Conservation (phyloP, 345 rosid genomes). For the Citrus hindsii region DNA sequence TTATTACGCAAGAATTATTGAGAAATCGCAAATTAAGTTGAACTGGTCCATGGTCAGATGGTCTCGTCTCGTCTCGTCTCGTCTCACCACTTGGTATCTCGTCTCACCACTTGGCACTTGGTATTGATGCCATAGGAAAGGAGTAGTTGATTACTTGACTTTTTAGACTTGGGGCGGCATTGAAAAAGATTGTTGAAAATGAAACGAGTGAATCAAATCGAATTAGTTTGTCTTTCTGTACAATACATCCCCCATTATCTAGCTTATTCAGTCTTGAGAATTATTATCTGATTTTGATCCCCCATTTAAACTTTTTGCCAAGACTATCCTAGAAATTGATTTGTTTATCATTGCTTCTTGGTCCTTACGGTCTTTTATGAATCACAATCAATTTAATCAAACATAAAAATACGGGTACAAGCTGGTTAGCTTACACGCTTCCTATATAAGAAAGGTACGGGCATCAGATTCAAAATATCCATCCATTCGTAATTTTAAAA, state of each 20-base stretch:
- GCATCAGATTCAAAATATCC: no score
- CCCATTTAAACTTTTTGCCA: neutral
- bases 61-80: neutral
- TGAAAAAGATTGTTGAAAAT: neutral
- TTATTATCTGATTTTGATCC: neutral
- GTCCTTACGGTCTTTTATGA: neutral
- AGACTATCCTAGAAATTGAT: neutral
- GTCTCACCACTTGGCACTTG: neutral
- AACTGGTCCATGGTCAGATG: neutral
- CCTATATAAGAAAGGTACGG: no score
- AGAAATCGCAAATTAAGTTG: neutral
- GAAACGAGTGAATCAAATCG: neutral
- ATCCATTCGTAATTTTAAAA: no score
- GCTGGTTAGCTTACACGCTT: no score
- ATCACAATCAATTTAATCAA: neutral
- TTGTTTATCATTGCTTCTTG: no score
- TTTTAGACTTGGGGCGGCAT: neutral
- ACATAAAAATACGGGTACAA: no score
- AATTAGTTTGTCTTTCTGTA: no score
- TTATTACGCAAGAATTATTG: neutral
- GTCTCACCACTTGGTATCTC: neutral
- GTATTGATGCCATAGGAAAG: neutral
- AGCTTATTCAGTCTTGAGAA: neutral
- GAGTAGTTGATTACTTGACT: neutral
- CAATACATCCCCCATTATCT: neutral